A percentile compares a stretch with the other conserved stretches of the same genome.
Conservation (phyloP, 2,329 filamentous ascomycete species). For the Aspergillus proliferans region DNA sequence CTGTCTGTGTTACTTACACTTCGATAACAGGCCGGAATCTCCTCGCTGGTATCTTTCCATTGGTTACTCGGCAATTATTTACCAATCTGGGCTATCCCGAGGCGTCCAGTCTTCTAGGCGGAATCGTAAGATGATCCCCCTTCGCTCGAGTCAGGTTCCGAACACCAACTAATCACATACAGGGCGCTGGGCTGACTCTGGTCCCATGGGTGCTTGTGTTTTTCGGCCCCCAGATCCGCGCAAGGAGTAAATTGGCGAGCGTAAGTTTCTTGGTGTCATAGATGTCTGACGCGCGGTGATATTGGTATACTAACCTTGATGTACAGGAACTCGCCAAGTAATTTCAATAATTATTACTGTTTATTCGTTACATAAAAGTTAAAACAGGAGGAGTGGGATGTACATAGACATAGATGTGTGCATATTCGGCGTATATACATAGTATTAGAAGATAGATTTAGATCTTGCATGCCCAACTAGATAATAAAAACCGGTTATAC, state of each 20-base stretch:
- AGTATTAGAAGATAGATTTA: no score
- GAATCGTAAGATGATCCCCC: conserved; percentile 48
- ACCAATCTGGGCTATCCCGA: conserved; percentile 61
- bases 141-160: not conserved
- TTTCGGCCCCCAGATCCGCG: conserved; percentile 69
- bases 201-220: conserved; percentile 86
- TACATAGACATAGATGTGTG: no score
- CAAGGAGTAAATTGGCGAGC: conserved; percentile 68
- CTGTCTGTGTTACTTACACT: not conserved
- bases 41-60: conserved; percentile 71
- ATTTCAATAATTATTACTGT: no score
- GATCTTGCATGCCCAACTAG: no score
- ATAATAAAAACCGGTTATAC: no score
- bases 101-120: conserved; percentile 70
- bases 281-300: not conserved
- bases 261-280: conserved; percentile 34
- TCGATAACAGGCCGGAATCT: conserved; percentile 58
- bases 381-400: no score
- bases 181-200: conserved; percentile 56
- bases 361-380: no score
- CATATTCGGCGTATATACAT: no score
- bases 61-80: conserved; percentile 71
- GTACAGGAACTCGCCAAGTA: no score
- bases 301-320: no score
- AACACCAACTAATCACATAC: conserved; percentile 5